A percentile compares a stretch with the other conserved stretches of the same genome.
Evolutionary conservation across 768 basidiomycete species (phyloP).

Genomic region (Rhodosporidiobolus sp.): DNA sequence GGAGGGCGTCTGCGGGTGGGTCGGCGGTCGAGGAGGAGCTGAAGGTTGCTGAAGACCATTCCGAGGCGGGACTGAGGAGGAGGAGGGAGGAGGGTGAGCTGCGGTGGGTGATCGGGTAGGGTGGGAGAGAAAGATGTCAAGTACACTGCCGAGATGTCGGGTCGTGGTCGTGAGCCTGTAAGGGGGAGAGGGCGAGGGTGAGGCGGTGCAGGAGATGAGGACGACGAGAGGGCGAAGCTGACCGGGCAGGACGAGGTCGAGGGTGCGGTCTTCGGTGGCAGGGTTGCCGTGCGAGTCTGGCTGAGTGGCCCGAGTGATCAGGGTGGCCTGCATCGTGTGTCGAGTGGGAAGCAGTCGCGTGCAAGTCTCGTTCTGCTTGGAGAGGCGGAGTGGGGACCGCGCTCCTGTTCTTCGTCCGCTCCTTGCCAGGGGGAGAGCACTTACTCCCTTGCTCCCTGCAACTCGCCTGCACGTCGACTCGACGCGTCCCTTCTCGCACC

Average conservation of each 20-base stretch:
- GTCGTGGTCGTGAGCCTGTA: conserved; percentile 1
- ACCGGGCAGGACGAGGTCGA: conserved; percentile 31
- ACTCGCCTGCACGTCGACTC: too few relatives aligned
- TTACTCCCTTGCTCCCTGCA: too few relatives aligned
- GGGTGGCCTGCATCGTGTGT: conserved; percentile 17
- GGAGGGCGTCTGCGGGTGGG: neutral
- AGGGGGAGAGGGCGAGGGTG: neutral
- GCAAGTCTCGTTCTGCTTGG: neutral
- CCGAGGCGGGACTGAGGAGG: conserved; percentile 14
- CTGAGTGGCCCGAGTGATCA: conserved; percentile 9
- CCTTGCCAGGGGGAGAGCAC: neutral
- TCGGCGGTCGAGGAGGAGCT: too few relatives aligned
- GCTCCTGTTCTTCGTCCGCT: neutral
- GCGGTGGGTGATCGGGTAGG: neutral
- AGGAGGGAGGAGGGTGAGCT: neutral
- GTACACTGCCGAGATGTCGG: conserved; percentile 5
- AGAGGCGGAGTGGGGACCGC: too few relatives aligned
- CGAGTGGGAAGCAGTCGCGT: neutral
- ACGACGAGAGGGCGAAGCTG: neutral
- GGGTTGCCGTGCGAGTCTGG: neutral
- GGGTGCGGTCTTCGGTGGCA: conserved; percentile 20
- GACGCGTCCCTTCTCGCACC: too few relatives aligned
- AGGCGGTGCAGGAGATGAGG: neutral
- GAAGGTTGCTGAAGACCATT: conserved; percentile 8
- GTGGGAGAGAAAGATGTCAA: neutral